Evolutionary conservation across 306 rosid genomes (phyloP).

Genomic region (Coriaria nepalensis): DNA sequence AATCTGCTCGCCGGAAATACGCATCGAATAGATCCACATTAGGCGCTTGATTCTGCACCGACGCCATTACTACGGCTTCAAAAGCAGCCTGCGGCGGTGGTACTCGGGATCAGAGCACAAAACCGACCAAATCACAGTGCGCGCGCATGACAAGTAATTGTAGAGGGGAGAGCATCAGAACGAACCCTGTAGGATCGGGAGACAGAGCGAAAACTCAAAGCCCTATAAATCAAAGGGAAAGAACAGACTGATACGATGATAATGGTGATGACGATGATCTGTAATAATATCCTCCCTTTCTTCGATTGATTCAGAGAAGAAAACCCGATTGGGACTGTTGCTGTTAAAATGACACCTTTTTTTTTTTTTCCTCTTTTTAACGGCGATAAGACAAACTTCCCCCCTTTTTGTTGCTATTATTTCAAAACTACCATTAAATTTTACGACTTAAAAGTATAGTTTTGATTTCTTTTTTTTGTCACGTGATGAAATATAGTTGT

Average conservation of each 20-base stretch:
- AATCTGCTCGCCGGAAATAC: conserved; percentile 87
- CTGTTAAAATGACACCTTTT: no score
- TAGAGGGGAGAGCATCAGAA: conserved; percentile 4
- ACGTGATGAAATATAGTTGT: no score
- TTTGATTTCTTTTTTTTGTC: no score
- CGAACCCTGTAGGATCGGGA: conserved; percentile 1
- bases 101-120: conserved; percentile 40
- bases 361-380: not conserved
- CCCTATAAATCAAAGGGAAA: conserved; percentile 9
- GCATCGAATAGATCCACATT: conserved; percentile 96
- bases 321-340: no score
- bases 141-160: not conserved
- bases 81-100: conserved; percentile 12
- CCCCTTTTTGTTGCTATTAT: conserved; percentile 3
- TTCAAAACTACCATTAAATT: not conserved
- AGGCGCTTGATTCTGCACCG: conserved; percentile 47
- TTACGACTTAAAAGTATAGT: no score
- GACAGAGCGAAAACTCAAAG: conserved; percentile 11
- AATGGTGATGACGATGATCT: no score
- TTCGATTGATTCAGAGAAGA: not conserved
- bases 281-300: not conserved
- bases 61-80: conserved; percentile 43
- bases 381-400: not conserved
- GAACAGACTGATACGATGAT: not conserved
- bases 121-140: conserved; percentile 10